A percentile compares a stretch with the other conserved stretches of the same genome.
Evolutionary conservation across 1,284 basidiomycete genomes (phyloP).

Genomic region (Cutaneotrichosporon mucoides): DNA sequence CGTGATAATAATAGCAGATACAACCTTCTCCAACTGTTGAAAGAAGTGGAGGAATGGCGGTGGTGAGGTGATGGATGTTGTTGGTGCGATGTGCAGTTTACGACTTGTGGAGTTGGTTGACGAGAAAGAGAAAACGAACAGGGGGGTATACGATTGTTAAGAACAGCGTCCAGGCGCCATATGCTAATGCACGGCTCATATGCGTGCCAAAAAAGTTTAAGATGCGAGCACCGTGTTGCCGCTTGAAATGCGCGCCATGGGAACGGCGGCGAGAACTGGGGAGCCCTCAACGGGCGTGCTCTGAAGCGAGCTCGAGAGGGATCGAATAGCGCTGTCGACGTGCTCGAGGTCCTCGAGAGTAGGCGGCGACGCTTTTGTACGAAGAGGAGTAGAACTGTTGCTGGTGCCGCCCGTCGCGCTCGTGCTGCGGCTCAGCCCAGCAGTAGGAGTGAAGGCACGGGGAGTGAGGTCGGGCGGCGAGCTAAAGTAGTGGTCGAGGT

Average conservation of each 20-base stretch:
- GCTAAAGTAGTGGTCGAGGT: constrained; percentile 41
- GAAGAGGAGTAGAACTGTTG: constrained; percentile 5
- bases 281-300: constrained; percentile 16
- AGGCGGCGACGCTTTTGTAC: constrained; percentile 8
- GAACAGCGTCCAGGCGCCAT: not conserved
- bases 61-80: not conserved
- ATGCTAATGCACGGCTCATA: constrained; percentile 6
- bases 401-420: constrained; percentile 5
- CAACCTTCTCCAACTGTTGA: constrained; percentile 2
- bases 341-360: constrained; percentile 22
- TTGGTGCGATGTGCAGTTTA: too few species aligned
- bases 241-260: constrained; percentile 7
- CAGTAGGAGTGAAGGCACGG: constrained; percentile 14
- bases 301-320: constrained; percentile 13
- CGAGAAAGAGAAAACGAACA: not conserved
- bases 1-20: constrained; percentile 1
- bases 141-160: not conserved
- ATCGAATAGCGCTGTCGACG: constrained; percentile 22
- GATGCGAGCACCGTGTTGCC: constrained; percentile 11
- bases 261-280: not conserved
- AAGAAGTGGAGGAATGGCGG: not conserved
- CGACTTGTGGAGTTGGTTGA: not conserved
- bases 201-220: not conserved
- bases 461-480: constrained; percentile 21
- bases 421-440: constrained; percentile 7